Percentiles rank a stretch among this genome's conserved stretches.
Evolutionary conservation across 2,329 filamentous ascomycete genomes (phyloP).

Genomic region (Xylaria sp.): DNA sequence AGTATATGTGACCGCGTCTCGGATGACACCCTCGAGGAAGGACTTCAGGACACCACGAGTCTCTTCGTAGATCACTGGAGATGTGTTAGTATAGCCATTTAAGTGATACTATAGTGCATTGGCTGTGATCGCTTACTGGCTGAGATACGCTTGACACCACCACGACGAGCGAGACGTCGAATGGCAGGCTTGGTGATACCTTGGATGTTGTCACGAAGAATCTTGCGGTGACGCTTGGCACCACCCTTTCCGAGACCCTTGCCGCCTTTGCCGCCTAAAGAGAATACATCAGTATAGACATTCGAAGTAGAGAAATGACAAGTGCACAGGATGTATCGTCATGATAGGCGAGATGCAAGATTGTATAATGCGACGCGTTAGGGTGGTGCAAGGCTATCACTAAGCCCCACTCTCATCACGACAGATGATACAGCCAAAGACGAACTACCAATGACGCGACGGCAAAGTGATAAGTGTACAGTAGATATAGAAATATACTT

Average conservation of each 20-base stretch:
- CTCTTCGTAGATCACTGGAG: conserved; percentile 81
- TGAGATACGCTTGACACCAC: conserved; percentile 99
- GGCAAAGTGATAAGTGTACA: conserved; percentile 30
- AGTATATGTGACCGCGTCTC: conserved; percentile 83
- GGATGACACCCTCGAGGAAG: conserved; percentile 85
- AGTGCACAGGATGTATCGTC: conserved; percentile 18
- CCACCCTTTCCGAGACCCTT: conserved; percentile 98
- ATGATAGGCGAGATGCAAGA: conserved; percentile 31
- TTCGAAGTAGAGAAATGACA: neutral
- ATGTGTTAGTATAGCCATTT: conserved; percentile 1
- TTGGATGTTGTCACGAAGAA: conserved; percentile 99
- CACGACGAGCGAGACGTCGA: conserved; percentile 97
- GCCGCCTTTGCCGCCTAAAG: conserved; percentile 88
- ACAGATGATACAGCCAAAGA: conserved; percentile 16
- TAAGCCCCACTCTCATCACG: conserved; percentile 43
- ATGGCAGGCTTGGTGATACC: conserved; percentile 99
- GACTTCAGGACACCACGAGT: conserved; percentile 85
- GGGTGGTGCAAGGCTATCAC: conserved; percentile 25
- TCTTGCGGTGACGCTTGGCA: conserved; percentile 99
- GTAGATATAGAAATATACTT: conserved; percentile 57
- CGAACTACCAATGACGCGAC: conserved; percentile 32
- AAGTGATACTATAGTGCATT: too few relatives aligned
- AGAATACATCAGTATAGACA: conserved; percentile 57
- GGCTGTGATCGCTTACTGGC: conserved; percentile 70
- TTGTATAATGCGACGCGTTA: conserved; percentile 48